These are phyloP conservation scores for Phytophthora hibernalis DNA, from an alignment of 352 stramenopile species.

Conservation along the genomic window DNA sequence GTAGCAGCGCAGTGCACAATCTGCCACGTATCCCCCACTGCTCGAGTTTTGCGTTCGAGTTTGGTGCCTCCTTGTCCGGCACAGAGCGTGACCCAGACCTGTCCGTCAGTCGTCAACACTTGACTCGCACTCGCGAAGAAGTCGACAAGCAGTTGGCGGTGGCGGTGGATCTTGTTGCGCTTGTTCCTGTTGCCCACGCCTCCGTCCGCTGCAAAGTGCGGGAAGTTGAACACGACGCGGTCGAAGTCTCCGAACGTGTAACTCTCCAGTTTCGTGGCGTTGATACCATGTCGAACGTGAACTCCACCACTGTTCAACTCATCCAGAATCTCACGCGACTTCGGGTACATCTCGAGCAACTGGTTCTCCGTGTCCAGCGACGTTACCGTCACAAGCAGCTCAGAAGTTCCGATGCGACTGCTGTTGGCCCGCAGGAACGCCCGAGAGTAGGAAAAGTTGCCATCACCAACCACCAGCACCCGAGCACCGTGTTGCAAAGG, in stretches of 20 bases:
- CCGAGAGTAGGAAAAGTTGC: slow-evolving; percentile 88
- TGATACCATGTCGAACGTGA: slow-evolving; percentile 69
- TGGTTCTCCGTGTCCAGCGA: slow-evolving; percentile 73
- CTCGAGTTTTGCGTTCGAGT: slow-evolving; percentile 64
- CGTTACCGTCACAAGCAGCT: slow-evolving; percentile 54
- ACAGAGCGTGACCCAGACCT: slow-evolving; percentile 87
- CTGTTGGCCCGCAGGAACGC: slow-evolving; percentile 70
- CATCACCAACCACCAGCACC: slow-evolving; percentile 84
- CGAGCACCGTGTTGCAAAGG: slow-evolving; percentile 25
- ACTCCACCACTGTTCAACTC: slow-evolving; percentile 62
- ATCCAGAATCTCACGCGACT: slow-evolving; percentile 52
- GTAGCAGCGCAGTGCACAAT: slow-evolving; percentile 71
- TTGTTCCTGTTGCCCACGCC: slow-evolving; percentile 57
- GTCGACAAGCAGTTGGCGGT: slow-evolving; percentile 76
- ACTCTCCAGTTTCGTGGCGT: slow-evolving; percentile 70
- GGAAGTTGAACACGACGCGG: slow-evolving; percentile 90
- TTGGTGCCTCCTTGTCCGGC: slow-evolving; percentile 81
- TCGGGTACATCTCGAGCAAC: slow-evolving; percentile 82
- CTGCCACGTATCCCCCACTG: slow-evolving; percentile 83
- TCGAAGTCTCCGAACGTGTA: slow-evolving; percentile 56
- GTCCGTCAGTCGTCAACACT: slow-evolving; percentile 59
- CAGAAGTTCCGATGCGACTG: slow-evolving; percentile 14
- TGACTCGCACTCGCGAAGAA: slow-evolving; percentile 77
- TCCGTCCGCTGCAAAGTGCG: slow-evolving; percentile 80
- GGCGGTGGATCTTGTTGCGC: slow-evolving; percentile 86